Conservation (phyloP, 306 rosid species). For the Pyrus betulifolia region DNA sequence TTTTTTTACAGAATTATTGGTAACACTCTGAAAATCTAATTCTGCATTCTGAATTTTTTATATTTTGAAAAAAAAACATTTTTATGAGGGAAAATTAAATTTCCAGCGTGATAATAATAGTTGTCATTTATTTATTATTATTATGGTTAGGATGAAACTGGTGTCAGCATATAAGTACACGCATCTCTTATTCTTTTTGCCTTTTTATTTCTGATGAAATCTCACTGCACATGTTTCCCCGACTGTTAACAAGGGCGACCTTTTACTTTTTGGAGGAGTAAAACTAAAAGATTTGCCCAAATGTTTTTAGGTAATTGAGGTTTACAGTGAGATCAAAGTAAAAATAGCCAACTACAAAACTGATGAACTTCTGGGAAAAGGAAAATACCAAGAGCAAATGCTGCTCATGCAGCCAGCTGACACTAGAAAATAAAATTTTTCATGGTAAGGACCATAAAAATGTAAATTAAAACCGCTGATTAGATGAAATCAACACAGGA, state of each 20-base stretch:
- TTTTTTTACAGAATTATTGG: too few species aligned
- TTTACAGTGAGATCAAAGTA: neutral
- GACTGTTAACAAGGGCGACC: neutral
- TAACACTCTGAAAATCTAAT: too few species aligned
- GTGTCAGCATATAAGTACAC: slow-evolving; percentile 1
- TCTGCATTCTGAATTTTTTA: too few species aligned
- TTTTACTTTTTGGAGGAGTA: neutral
- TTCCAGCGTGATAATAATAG: too few species aligned
- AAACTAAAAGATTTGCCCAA: neutral
- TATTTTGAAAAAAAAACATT: too few species aligned
- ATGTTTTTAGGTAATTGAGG: neutral
- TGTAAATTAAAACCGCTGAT: neutral
- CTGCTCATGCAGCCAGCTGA: too few species aligned
- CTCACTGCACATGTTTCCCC: neutral
- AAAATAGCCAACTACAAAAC: neutral
- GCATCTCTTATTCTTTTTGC: slow-evolving; percentile 2
- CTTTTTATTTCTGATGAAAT: neutral
- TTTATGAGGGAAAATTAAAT: too few species aligned
- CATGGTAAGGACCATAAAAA: too few species aligned
- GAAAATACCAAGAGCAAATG: neutral
- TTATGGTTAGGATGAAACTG: neutral
- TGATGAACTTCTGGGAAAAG: neutral
- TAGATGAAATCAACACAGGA: neutral
- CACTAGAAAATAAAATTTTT: too few species aligned
- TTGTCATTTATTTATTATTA: neutral